Evolutionary conservation across 768 basidiomycete species (phyloP), one percentile per base, ranked within the genome.

Genomic region (Rhodotorula kratochvilovae): DNA sequence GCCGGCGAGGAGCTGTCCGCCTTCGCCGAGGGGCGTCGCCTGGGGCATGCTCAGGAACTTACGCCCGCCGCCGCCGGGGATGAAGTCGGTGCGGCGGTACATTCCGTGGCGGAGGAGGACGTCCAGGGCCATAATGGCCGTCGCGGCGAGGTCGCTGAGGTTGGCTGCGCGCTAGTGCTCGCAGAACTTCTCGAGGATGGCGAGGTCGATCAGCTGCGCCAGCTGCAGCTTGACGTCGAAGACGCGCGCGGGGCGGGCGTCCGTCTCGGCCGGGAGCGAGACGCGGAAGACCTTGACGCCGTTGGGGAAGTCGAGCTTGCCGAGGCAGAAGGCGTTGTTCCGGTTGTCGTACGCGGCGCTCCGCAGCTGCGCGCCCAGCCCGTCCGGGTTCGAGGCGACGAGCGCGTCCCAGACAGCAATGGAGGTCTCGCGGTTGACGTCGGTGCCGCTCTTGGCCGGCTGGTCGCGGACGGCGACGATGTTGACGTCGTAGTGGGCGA

Each of bases 221-320:
- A 68, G 67, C 56, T 55, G 50, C 29, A 73, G 55, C 56, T 68
- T 73, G 72, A 73, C 67, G 25, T 66, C 60, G 56, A 68, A 73
- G 21, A 45, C 35, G n/a, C 67, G 46, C 29, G 59, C 3, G 0
- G 63, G 53, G n/a, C 67, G 72, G 10, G 29, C 50, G 43, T 27
- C 31, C 11, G 72, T 61, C 54, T 73, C 67, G 63, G 63, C 25
- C 2, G 61, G 55, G 45, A 73, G 72, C 31, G 36, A 17, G 59
- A 73, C 63, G 7, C 27, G 31, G 64, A 46, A 73, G n/a, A 54
- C 54, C 55, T 66, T 66, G 16, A 27, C 17, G 67, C 60, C 64
- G 35, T 51, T 35, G 3, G 33, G 36, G 39, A 68, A 27, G 60
- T 57, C 63, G 27, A 59, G n/a, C 4, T 13, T 31, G 21, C 63